phyloP scores from a whole-genome alignment of 768 basidiomycete species.

The Agrocybe chaxingu region DNA sequence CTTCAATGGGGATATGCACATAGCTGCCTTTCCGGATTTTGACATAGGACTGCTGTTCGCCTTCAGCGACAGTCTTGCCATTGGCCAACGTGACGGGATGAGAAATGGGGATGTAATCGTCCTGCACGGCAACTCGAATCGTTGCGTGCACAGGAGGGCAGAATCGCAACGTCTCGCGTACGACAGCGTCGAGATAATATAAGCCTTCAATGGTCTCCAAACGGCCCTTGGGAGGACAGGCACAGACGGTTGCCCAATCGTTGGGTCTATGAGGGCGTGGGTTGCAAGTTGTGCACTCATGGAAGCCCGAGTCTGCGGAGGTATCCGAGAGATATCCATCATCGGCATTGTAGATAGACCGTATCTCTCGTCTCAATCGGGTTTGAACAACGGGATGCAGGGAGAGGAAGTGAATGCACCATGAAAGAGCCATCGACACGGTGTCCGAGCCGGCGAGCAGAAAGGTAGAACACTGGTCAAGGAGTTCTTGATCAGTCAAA shows the following conservation, averaged over 20 bases:
- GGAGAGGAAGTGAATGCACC: constrained; percentile 56
- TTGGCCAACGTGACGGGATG: constrained; percentile 38
- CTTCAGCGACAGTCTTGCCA: constrained; percentile 28
- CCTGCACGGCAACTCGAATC: constrained; percentile 50
- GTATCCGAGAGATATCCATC: constrained; percentile 20
- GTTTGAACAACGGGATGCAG: constrained; percentile 51
- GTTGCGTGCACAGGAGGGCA: constrained; percentile 55
- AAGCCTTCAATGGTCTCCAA: constrained; percentile 38
- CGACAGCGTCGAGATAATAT: constrained; percentile 53
- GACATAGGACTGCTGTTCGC: constrained; percentile 28
- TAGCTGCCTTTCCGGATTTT: constrained; percentile 52
- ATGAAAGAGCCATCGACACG: constrained; percentile 52
- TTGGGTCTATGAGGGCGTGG: constrained; percentile 1
- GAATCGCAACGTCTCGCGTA: constrained; percentile 56
- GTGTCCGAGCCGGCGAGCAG: constrained; percentile 65
- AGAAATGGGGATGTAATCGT: constrained; percentile 53
- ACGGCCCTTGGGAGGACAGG: constrained; percentile 17
- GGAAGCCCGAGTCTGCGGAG: constrained; percentile 22
- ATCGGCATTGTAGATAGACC: constrained; percentile 6
- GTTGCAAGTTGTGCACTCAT: constrained; percentile 17
- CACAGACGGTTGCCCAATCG: constrained; percentile 5
- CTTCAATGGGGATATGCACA: constrained; percentile 58
- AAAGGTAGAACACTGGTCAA: constrained; percentile 64
- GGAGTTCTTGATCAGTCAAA: constrained; percentile 58
- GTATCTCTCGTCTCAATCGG: constrained; percentile 51